A percentile compares a stretch with the other conserved stretches of the same genome.
phyloP scores from a whole-genome alignment of 2,329 filamentous ascomycete genomes.

The Madurella fahalii region DNA sequence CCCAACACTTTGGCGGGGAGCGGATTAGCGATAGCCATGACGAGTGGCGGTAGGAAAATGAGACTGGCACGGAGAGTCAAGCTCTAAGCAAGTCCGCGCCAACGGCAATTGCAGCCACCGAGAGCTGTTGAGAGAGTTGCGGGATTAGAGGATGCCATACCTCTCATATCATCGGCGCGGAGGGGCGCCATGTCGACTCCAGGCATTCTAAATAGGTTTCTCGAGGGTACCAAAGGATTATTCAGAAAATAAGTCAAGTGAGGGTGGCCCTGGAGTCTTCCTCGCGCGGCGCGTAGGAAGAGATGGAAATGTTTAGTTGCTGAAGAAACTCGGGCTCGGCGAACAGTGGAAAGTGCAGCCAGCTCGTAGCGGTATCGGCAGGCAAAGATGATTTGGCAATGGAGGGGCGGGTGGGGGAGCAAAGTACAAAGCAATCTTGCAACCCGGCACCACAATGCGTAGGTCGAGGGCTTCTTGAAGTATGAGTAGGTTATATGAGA shows the following conservation, averaged over 20 bases:
- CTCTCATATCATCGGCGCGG: conserved; percentile 42
- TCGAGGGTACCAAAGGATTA: neutral
- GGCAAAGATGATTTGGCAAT: no score
- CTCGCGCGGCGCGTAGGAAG: neutral
- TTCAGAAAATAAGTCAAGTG: neutral
- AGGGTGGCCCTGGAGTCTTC: neutral
- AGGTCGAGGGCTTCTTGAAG: neutral
- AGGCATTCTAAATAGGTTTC: conserved; percentile 34
- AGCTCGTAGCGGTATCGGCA: neutral
- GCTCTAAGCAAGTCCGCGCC: neutral
- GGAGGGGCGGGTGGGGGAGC: neutral
- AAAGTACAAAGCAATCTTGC: no score
- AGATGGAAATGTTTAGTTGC: neutral
- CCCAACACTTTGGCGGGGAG: conserved; percentile 64
- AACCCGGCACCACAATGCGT: no score
- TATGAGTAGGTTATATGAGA: neutral
- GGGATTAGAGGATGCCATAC: conserved; percentile 22
- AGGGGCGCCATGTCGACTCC: conserved; percentile 39
- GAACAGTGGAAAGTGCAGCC: neutral
- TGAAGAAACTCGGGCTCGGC: neutral
- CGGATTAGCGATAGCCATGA: conserved; percentile 19
- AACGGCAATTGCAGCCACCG: neutral
- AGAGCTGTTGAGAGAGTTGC: neutral
- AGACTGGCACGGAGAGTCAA: neutral
- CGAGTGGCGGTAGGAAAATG: neutral